Evolutionary conservation across 164 flowering plant genomes (phyloP), one percentile per base, ranked within the genome.

Genomic region (Aristolochia contorta): DNA sequence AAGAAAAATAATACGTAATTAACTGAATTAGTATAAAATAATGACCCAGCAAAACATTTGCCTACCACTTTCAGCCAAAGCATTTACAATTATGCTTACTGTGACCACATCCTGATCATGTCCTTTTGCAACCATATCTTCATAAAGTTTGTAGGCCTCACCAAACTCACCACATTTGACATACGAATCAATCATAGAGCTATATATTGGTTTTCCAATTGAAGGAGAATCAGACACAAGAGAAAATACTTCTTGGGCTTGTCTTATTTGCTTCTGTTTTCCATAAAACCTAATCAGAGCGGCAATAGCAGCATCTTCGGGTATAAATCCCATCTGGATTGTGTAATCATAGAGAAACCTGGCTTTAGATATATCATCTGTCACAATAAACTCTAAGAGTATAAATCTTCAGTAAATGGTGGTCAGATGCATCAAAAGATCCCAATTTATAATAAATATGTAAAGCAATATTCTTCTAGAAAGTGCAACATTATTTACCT

Each of bases 161-260:
- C 78, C 82, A 43, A 74, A 68, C 65, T 76, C 71, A 47, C 77
- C 85, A 70, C 82, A 82, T 70, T 78, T 84, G 33, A 64, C 73
- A 80, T 78, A 92, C 21, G 83, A 85, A 73, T 82, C 84, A 73
- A 84, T 75, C 84, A 92, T 80, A 41, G 83, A 75, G 30, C 65
- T 77, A 67, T 69, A 76, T 27, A 82, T 18, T 22, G 53, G 63
- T 60, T 66, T 77, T 41, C 68, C 66, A 64, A 59, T 30, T 16
- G 59, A 15, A 46, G 69, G 37, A n/a, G 80, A 76, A 57, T 69
- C 72, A 37, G 72, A 68, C 37, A 65, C 71, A 43, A 65, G 68
- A 37, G 59, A 60, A 69, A 80, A 85, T 25, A 82, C 70, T 58
- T 79, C 74, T 66, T 72, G 57, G n/a, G 88, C 96, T 62, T 74